Evolutionary conservation across 768 basidiomycete genomes (phyloP).

Genomic region (Asterophora lycoperdoides): DNA sequence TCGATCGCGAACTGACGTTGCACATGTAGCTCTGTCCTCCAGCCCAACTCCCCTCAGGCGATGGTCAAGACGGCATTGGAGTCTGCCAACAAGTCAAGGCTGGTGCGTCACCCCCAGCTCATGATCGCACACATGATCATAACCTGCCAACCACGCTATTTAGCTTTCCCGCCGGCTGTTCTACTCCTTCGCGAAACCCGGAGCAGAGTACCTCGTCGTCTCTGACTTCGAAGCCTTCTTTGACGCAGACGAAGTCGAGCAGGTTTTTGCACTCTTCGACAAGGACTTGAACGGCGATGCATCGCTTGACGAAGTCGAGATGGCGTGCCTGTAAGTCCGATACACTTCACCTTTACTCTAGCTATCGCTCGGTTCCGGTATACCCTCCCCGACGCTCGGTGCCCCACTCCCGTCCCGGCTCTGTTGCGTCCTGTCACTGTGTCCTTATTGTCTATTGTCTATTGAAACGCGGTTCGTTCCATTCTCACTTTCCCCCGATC

Average conservation of each 20-base stretch:
- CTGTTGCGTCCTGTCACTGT: background rate
- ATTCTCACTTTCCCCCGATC: conserved; percentile 1
- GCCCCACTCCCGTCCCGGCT: too few relatives aligned
- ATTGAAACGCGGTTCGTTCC: too few relatives aligned
- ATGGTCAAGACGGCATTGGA: conserved; percentile 76
- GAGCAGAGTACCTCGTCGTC: conserved; percentile 53
- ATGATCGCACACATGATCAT: background rate
- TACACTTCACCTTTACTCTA: background rate
- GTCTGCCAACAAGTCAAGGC: conserved; percentile 74
- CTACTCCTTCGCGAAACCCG: conserved; percentile 73
- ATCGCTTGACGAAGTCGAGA: conserved; percentile 69
- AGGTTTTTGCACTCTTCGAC: conserved; percentile 67
- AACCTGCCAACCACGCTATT: conserved; percentile 8
- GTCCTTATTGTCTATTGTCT: conserved; percentile 3
- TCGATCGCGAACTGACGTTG: conserved; percentile 1
- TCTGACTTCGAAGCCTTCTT: conserved; percentile 74
- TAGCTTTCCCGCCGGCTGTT: conserved; percentile 82
- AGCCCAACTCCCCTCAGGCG: conserved; percentile 82
- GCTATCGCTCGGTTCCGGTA: conserved; percentile 1
- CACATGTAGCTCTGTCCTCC: conserved; percentile 59
- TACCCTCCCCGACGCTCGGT: background rate
- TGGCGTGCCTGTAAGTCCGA: conserved; percentile 56
- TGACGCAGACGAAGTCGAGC: conserved; percentile 60
- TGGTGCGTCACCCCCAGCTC: conserved; percentile 33
- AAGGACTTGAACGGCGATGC: conserved; percentile 70